Percentiles rank a stretch among this genome's conserved stretches.
phyloP scores from a whole-genome alignment of 2,329 filamentous ascomycete species.

The Cryphonectria carpinicola region DNA sequence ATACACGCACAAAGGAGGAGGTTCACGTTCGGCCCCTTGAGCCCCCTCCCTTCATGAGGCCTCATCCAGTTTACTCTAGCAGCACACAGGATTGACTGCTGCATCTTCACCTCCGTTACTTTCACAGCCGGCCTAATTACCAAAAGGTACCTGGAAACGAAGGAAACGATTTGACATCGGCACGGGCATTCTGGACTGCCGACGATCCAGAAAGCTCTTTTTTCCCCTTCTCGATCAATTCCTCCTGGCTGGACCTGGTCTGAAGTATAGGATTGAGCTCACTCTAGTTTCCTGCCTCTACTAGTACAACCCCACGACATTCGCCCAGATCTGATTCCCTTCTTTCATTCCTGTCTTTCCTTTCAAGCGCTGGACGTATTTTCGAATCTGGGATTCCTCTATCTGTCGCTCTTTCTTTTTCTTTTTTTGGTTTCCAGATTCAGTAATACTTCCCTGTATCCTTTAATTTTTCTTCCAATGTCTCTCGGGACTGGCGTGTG shows the following conservation, averaged over 20 bases:
- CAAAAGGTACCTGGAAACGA: neutral
- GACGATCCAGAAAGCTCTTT: neutral
- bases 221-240: too few species aligned
- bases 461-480: neutral
- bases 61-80: neutral
- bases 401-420: neutral
- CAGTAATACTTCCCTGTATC: neutral
- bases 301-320: neutral
- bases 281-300: neutral
- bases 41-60: neutral
- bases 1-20: neutral
- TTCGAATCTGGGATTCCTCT: neutral
- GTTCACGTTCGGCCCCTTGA: neutral
- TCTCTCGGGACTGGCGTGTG: neutral
- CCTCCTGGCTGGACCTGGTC: neutral
- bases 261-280: neutral
- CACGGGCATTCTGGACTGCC: neutral
- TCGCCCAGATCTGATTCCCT: neutral
- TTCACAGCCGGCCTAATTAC: neutral
- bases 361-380: constrained; percentile 15
- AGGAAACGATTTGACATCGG: neutral
- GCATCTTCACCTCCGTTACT: neutral
- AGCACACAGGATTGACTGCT: neutral
- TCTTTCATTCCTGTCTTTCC: neutral
- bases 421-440: neutral